Conservation (phyloP, 1,284 basidiomycete genomes). For the Apiotrichum porosum region DNA sequence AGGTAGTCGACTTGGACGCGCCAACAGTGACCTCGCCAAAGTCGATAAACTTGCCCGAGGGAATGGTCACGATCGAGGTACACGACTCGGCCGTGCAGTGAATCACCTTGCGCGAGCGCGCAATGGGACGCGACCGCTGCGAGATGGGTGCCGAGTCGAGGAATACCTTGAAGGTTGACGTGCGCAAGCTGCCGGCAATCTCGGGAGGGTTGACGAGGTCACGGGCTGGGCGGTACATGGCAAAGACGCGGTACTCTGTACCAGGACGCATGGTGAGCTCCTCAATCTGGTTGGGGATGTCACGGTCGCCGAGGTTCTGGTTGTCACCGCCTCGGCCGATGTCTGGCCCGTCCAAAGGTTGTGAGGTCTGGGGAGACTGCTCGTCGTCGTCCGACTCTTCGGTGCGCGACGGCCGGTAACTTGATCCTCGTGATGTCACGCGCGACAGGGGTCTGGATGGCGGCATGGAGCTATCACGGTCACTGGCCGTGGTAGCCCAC, state of each 20-base stretch:
- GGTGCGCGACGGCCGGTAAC: conserved; percentile 24
- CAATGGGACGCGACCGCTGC: conserved; percentile 12
- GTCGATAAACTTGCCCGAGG: conserved; percentile 47
- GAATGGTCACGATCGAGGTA: conserved; percentile 50
- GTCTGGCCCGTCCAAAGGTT: too few species aligned
- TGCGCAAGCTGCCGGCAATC: conserved; percentile 44
- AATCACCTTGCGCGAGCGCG: conserved; percentile 14
- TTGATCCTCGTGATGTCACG: conserved; percentile 33
- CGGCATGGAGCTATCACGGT: conserved; percentile 29
- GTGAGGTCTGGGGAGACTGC: too few species aligned
- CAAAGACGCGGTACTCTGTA: conserved; percentile 52
- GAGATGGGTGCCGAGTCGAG: conserved; percentile 47
- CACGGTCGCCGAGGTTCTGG: conserved; percentile 19
- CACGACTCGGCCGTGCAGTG: conserved; percentile 50
- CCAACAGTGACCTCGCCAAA: conserved; percentile 54
- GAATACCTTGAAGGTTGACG: conserved; percentile 49
- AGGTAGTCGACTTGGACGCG: conserved; percentile 47
- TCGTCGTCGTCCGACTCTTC: conserved; percentile 40
- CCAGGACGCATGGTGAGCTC: conserved; percentile 53
- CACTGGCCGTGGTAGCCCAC: conserved; percentile 2
- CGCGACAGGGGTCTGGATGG: conserved; percentile 39
- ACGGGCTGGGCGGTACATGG: conserved; percentile 49
- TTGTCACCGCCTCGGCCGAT: conserved; percentile 1
- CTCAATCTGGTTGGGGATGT: conserved; percentile 49
- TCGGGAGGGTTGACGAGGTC: conserved; percentile 37